Evolutionary conservation across 208 protist species (phyloP).

Genomic region (Zelonia costaricensis): DNA sequence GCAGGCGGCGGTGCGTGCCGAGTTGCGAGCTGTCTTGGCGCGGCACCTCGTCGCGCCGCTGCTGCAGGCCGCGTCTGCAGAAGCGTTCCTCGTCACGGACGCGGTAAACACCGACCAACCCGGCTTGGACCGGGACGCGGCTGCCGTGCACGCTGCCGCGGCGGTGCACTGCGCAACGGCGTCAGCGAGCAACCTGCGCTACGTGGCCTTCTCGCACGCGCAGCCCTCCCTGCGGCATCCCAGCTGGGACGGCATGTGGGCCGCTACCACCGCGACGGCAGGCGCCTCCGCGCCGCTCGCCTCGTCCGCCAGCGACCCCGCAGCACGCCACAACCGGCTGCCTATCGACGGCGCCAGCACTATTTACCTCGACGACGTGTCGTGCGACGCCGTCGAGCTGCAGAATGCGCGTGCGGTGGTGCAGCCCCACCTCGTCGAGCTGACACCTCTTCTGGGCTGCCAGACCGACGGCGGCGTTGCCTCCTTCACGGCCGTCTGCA

Average conservation of each 20-base stretch:
- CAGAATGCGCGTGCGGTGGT: neutral
- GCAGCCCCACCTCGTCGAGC: conserved; percentile 3
- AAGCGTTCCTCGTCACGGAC: too few species aligned
- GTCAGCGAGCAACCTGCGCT: conserved; percentile 5
- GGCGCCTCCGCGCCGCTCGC: too few species aligned
- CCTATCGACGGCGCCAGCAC: neutral
- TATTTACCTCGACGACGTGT: neutral
- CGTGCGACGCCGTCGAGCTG: neutral
- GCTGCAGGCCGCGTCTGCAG: neutral
- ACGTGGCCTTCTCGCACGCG: conserved; percentile 18
- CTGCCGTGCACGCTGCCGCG: neutral
- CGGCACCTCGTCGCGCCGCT: conserved; percentile 9
- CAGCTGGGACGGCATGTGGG: conserved; percentile 20
- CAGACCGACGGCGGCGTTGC: conserved; percentile 1
- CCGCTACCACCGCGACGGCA: neutral
- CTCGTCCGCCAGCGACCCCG: too few species aligned
- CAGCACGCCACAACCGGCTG: too few species aligned
- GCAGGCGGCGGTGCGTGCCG: conserved; percentile 10
- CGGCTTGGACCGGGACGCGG: neutral
- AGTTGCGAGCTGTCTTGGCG: conserved; percentile 4
- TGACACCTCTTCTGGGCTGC: conserved; percentile 7
- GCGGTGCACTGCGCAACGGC: conserved; percentile 5
- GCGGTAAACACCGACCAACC: too few species aligned
- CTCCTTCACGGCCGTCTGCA: neutral
- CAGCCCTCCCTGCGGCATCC: conserved; percentile 12